Evolutionary conservation across 768 basidiomycete genomes (phyloP).

Genomic region (Fomitopsis serialis): DNA sequence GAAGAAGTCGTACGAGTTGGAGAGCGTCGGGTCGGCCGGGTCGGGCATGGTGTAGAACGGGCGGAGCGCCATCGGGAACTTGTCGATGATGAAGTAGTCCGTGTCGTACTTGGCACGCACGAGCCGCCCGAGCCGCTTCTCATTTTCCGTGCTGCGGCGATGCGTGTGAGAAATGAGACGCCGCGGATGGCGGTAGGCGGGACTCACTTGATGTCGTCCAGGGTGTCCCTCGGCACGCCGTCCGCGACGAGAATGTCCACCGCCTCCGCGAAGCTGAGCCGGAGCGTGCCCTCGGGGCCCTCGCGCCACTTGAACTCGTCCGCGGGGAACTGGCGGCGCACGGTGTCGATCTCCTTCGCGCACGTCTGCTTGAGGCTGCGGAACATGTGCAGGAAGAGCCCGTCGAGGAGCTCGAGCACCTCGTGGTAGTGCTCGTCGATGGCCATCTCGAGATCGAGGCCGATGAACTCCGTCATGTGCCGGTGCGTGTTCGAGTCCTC

Average conservation of each 20-base stretch:
- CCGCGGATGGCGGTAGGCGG: background rate
- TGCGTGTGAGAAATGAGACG: background rate
- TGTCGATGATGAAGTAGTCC: slow-evolving; percentile 99
- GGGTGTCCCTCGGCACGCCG: slow-evolving; percentile 67
- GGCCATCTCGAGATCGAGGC: slow-evolving; percentile 98
- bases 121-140: slow-evolving; percentile 86
- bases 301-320: slow-evolving; percentile 96
- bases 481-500: slow-evolving; percentile 97
- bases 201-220: slow-evolving; percentile 87
- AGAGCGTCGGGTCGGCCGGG: slow-evolving; percentile 83
- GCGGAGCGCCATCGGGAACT: slow-evolving; percentile 92
- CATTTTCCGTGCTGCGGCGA: slow-evolving; percentile 78
- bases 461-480: slow-evolving; percentile 97
- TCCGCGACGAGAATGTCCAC: slow-evolving; percentile 83
- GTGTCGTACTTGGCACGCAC: slow-evolving; percentile 93
- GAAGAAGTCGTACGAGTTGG: slow-evolving; percentile 99
- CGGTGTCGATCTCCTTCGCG: slow-evolving; percentile 73
- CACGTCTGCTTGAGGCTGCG: slow-evolving; percentile 71
- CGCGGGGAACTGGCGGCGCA: slow-evolving; percentile 86
- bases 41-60: slow-evolving; percentile 99
- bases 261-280: slow-evolving; percentile 82
- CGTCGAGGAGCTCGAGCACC: slow-evolving; percentile 88
- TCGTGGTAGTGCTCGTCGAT: slow-evolving; percentile 99
- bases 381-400: slow-evolving; percentile 84
- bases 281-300: slow-evolving; percentile 82